Base-by-base conservation (phyloP, 768 basidiomycete genomes). In the Termitomyces sp. region DNA sequence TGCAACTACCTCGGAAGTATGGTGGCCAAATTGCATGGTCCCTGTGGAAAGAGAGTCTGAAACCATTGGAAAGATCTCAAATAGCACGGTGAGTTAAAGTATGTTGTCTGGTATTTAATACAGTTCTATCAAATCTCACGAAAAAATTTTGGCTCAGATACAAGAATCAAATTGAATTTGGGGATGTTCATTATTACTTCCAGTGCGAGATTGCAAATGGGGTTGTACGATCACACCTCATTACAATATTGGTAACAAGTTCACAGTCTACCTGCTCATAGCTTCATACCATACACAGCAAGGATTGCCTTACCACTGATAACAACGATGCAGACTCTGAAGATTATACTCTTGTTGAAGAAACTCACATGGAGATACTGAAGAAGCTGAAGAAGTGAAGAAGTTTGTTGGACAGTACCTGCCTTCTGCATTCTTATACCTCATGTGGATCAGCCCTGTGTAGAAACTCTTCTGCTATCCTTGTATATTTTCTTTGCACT, bases 1-100 rank as follows among this genome's bases (percentile, higher is more conserved):
- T 68, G 4, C 23, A 11, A 2, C 54, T 68, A 11, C 66, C 64
- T 2, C 61, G 8, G 5, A 48, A 48, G n/a, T 32, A 47, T 32
- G 31, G 58, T 40, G 65, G 68, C 0, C 67, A 69, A 32, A 61
- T 68, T 31, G 63, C 64, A 5, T 32, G 62, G 2, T 68, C 60
- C 1, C 16, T 49, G 7, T 67, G 64, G 66, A 51, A 55, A 23
- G 53, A 59, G 16, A 12, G 11, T 38, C 5, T 17, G 34, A 45
- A 46, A 16, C 58, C 29, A 45, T 25, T 45, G 12, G n/a, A 35
- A 19, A 42, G 11, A 51, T 10, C 37, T 17, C 17, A 19, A 9
- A 55, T 34, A 4, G 42, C 53, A 38, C 5, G 53, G 2, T 12
- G 19, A 1, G 53, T 59, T 2, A 55, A 59, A 32, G 58, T 58